Evolutionary conservation across 2,329 filamentous ascomycete genomes (phyloP), one percentile per base, ranked within the genome.

Genomic region (Aspergillus sp.): DNA sequence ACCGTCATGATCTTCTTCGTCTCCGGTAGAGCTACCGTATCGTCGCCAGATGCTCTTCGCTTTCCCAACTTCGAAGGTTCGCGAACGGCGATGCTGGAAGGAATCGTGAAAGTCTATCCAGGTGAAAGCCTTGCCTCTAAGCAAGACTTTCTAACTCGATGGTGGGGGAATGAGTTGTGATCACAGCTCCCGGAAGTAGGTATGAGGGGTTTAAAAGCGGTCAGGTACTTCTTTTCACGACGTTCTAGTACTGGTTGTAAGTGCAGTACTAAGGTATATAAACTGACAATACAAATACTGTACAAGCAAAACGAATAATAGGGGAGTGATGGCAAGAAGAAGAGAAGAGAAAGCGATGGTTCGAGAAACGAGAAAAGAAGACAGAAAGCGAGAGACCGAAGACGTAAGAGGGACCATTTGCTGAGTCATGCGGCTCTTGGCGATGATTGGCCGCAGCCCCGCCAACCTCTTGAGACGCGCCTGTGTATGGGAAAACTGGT

Each of bases 1-100:
- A 75, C 72, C 48, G 66, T 72, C 73, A 76, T 76, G 63, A 71
- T 69, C 65, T 75, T 76, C 65, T 77, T 78, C 66, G 77, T 78
- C 53, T 73, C 66, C 54, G 70, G 70, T 60, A 64, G 69, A 66
- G 68, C 64, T 63, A 69, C 65, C 59, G 65, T 62, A 65, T 70
- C 65, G 58, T 71, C 59, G 60, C 63, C 62, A 56, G 74, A 75
- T 59, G 72, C 70, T 65, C 74, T 75, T 59, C 74, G 72, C 65
- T 77, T 77, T 63, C 68, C 72, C 68, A 70, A 70, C 67, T 72
- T 75, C 63, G 68, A 58, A 62, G 64, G 62, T 56, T 70, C 62
- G 59, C 66, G 66, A 63, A 69, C 62, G 60, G 65, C 59, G 57
- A 66, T 57, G 59, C 69, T 58, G 56, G 68, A 66, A 60, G 61